Conservation (phyloP, 345 rosid species). For the Syzygium aromaticum region DNA sequence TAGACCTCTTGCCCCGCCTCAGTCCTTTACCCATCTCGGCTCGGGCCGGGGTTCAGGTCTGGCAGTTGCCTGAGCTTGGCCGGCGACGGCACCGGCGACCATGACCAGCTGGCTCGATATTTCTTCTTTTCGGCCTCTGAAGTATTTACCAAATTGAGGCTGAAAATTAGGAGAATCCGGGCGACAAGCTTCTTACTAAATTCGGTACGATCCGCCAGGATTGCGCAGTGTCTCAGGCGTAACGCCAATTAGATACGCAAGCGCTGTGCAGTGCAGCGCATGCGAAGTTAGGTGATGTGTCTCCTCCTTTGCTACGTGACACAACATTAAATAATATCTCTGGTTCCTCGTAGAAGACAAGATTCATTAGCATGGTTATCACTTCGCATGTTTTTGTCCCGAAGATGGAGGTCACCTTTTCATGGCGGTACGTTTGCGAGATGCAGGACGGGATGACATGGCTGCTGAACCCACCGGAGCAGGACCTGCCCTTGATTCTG, state of each 20-base stretch:
- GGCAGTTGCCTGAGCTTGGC: not conserved
- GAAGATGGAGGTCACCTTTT: not conserved
- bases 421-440: not conserved
- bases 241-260: not conserved
- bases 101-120: not conserved
- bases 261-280: not conserved
- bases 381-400: no score
- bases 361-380: no score
- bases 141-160: no score
- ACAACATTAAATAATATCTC: not conserved
- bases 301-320: not conserved
- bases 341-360: not conserved
- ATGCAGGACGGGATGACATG: conserved; percentile 89
- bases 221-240: not conserved
- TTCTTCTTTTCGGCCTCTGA: not conserved
- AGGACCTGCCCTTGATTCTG: conserved; percentile 69
- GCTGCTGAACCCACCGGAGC: conserved; percentile 78
- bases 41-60: not conserved
- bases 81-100: not conserved
- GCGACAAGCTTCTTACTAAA: not conserved
- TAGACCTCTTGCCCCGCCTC: not conserved
- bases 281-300: not conserved
- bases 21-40: not conserved
- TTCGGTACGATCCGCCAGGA: not conserved
- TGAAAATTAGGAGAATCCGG: not conserved